phyloP scores from a whole-genome alignment of 306 rosid species.

The Pyrus betulifolia region DNA sequence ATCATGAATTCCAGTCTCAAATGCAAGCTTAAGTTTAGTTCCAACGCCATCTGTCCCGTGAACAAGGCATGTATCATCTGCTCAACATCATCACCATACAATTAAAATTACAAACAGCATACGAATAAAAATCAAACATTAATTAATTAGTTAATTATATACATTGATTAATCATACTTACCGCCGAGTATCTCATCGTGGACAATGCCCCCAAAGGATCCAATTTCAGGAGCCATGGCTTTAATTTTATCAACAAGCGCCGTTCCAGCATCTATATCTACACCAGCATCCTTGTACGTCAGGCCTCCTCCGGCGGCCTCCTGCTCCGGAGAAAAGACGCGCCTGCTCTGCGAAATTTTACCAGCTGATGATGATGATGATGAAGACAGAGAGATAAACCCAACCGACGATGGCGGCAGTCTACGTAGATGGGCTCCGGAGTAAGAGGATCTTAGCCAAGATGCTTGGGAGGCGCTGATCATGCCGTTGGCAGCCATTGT shows the following conservation, averaged over 20 bases:
- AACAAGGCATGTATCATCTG: slow-evolving; percentile 76
- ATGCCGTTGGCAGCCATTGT: background rate
- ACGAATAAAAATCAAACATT: background rate
- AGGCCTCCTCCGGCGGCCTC: slow-evolving; percentile 23
- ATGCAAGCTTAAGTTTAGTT: slow-evolving; percentile 81
- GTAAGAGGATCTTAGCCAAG: background rate
- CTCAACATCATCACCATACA: background rate
- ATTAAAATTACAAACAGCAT: slow-evolving; percentile 16
- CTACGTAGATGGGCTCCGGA: background rate
- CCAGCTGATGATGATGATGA: background rate
- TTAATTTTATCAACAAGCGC: slow-evolving; percentile 80
- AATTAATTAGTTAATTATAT: too few relatives aligned
- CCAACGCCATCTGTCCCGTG: slow-evolving; percentile 96
- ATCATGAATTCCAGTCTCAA: slow-evolving; percentile 81
- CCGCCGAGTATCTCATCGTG: background rate
- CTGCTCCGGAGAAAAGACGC: background rate
- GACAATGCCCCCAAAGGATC: slow-evolving; percentile 86
- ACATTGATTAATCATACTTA: background rate
- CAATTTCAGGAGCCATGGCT: slow-evolving; percentile 89
- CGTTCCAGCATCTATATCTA: slow-evolving; percentile 84
- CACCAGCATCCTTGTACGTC: slow-evolving; percentile 84
- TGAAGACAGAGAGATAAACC: background rate
- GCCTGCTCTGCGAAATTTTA: background rate
- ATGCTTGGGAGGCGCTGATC: background rate
- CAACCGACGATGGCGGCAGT: background rate